Evolutionary conservation across 208 protist genomes (phyloP), one percentile per base, ranked within the genome.

Genomic region (Strigomonas culicis): DNA sequence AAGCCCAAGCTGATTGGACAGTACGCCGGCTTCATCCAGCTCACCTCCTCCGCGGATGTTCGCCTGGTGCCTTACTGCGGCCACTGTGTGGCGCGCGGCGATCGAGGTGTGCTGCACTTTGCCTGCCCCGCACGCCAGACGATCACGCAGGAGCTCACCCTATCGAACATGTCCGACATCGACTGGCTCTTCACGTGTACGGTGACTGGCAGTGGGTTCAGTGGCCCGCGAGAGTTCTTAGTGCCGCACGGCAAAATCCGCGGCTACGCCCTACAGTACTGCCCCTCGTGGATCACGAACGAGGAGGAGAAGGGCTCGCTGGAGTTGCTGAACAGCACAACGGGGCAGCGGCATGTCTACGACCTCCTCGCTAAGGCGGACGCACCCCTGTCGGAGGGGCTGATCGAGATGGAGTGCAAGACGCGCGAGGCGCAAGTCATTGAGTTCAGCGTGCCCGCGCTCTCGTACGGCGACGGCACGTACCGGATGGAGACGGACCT

Each of bases 401-500:
- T 67, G 30, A 15, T 98, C 49, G 57, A 63, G 8, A 39, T 98
- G 11, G 71, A 94, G 47, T 97, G 93, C 74, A 60, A 75, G 10
- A 89, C 94, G 21, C 79, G 94, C n/a, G 81, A 91, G 52, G 62
- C 71, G 34, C 57, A 74, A 41, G 73, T 47, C 24, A 59, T 90
- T 30, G 62, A 79, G 52, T 47, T 97, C 43, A 82, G 68, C 15
- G 83, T 95, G 25, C 89, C 92, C 31, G 93, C 93, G 68, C 86
- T 97, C 27, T 69, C 64, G 44, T 43, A 49, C 62, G 62, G 59
- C 21, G 90, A 95, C 66, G 63, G 79, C 49, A 79, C 70, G 6
- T 97, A 93, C 77, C 60, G 64, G 27, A 80, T 96, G 8, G 90
- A 97, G 64, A 82, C 84, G 1, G 94, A 98, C 75, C 47, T 98